phyloP scores from a whole-genome alignment of 768 basidiomycete genomes.

The Lactarius trivialis region DNA sequence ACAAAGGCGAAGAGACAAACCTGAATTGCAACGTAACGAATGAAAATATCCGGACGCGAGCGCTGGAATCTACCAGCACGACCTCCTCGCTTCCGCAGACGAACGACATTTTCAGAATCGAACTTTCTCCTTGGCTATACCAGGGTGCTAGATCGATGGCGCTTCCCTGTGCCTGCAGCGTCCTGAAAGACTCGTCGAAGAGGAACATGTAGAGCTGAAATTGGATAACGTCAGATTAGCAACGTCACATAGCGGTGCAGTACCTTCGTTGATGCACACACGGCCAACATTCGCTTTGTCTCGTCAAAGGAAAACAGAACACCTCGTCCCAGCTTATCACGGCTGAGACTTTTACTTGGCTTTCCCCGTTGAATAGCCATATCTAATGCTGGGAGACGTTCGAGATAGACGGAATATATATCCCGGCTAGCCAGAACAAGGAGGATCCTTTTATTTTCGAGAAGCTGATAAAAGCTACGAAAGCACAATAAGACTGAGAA shows the following conservation, averaged over 20 bases:
- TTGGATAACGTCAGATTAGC: slow-evolving; percentile 12
- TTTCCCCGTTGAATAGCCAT: not conserved
- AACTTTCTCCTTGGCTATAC: slow-evolving; percentile 30
- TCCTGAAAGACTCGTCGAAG: slow-evolving; percentile 39
- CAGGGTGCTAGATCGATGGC: slow-evolving; percentile 37
- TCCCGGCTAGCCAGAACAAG: slow-evolving; percentile 7
- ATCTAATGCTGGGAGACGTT: slow-evolving; percentile 1
- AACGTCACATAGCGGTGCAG: not conserved
- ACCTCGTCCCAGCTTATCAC: slow-evolving; percentile 41
- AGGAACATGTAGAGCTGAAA: slow-evolving; percentile 39
- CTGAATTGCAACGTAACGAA: slow-evolving; percentile 47
- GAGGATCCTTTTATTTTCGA: slow-evolving; percentile 11
- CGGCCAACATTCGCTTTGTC: slow-evolving; percentile 40
- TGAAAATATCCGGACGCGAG: slow-evolving; percentile 45
- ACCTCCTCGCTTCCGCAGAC: slow-evolving; percentile 47
- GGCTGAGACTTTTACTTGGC: slow-evolving; percentile 29
- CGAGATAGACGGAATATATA: slow-evolving; percentile 10
- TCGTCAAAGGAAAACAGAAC: slow-evolving; percentile 48
- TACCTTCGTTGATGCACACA: slow-evolving; percentile 42
- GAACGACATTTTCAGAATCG: slow-evolving; percentile 36
- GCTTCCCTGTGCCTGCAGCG: slow-evolving; percentile 38
- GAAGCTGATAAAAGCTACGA: slow-evolving; percentile 14
- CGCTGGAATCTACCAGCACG: slow-evolving; percentile 40
- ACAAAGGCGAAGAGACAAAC: slow-evolving; percentile 30
- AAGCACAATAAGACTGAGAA: not conserved